Base-by-base conservation (phyloP, 768 basidiomycete species). In the Rhodotorula diobovata region DNA sequence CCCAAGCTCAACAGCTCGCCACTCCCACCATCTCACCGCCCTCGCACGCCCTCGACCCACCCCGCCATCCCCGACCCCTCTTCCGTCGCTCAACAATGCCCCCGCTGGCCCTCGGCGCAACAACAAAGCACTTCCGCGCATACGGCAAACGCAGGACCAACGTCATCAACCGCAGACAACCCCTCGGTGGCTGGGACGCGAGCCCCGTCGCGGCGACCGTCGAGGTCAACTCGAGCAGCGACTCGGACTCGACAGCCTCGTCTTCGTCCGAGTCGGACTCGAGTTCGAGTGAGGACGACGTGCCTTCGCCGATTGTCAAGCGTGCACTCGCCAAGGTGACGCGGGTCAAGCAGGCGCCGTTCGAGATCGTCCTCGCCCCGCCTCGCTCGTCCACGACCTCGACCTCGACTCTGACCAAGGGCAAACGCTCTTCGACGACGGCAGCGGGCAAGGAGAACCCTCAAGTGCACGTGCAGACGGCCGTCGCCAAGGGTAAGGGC, bases 91-190 rank as follows among this genome's bases (percentile, higher is more conserved):
- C 34, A 30, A 18, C 41, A 43, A 35, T 64, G 37, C 53, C 30
- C 32, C 11, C 23, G 32, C 11, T 28, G 11, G 34, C 55, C 43
- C 65, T 74, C 25, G 60, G 69, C 62, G 45, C n/a, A 0, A 32
- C 53, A 1, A 74, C 73, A 1, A 50, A 68, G 61, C 53, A 61
- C 53, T 68, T 45, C 60, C 63, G 63, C 53, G 57, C 73, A 0
- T 74, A 74, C 60, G 73, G 73, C 50, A 68, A 68, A 41, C 68
- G 55, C 28, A 61, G 50, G 30, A 62, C 55, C 45, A 67, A 70
- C 60, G 66, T 70, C 21, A 58, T 61, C 45, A 70, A 63, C 63
- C 35, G 51, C 6, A 50, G 66, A 0, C 34, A 35, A 18, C 15
- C 12, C 2, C 61, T 71, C 25, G 43, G 63, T 6, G 41, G 23